Evolutionary conservation across 2,329 filamentous ascomycete genomes (phyloP).

Genomic region (Aspergillus costaricaensis): DNA sequence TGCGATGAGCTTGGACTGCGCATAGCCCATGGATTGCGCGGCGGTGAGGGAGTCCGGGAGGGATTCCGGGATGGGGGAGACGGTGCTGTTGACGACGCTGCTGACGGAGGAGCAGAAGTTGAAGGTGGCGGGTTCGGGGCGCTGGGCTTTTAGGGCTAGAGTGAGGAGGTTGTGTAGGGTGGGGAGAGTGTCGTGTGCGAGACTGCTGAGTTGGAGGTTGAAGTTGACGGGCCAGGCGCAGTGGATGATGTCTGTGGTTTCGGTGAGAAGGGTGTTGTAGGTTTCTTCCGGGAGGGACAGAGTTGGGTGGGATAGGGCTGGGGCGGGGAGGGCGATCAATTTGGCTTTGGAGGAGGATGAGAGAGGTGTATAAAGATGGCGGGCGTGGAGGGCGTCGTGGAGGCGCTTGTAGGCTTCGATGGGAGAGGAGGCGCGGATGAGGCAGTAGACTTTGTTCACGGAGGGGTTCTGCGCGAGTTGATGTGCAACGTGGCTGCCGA

Average conservation of each 20-base stretch:
- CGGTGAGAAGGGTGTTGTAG: conserved; percentile 45
- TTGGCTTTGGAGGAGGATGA: conserved; percentile 32
- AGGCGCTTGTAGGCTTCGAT: conserved; percentile 50
- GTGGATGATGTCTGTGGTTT: conserved; percentile 59
- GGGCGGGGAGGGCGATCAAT: conserved; percentile 50
- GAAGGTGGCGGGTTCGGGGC: conserved; percentile 41
- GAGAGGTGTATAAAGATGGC: conserved; percentile 35
- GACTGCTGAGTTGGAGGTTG: conserved; percentile 57
- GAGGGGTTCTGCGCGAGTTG: conserved; percentile 39
- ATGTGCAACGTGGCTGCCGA: conserved; percentile 61
- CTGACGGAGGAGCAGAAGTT: conserved; percentile 56
- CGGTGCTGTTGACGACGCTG: conserved; percentile 38
- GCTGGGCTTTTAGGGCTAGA: conserved; percentile 37
- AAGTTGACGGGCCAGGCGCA: conserved; percentile 69
- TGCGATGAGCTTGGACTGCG: conserved; percentile 40
- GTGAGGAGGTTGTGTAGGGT: conserved; percentile 49
- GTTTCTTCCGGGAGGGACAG: conserved; percentile 51
- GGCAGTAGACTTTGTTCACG: conserved; percentile 56
- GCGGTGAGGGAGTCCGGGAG: conserved; percentile 35
- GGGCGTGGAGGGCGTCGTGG: conserved; percentile 43
- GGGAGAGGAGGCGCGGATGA: conserved; percentile 53
- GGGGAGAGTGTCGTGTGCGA: conserved; percentile 56
- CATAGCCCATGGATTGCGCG: conserved; percentile 48
- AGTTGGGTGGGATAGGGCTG: conserved; percentile 46
- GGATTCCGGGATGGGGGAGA: conserved; percentile 36